A percentile compares a stretch with the other conserved stretches of the same genome.
Conservation (phyloP, 148 eudicot genomes). For the Polygonum maritimum region DNA sequence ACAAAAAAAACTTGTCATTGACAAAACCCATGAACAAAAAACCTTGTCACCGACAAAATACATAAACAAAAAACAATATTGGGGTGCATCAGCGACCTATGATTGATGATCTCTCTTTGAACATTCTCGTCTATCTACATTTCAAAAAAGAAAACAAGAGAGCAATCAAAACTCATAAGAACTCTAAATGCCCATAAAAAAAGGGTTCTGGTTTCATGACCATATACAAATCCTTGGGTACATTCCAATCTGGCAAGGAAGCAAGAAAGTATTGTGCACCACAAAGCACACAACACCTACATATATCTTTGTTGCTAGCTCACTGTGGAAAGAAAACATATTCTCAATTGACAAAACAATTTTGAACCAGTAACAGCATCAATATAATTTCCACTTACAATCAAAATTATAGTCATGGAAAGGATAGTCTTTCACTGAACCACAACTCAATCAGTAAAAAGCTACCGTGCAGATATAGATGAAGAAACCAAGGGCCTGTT, state of each 20-base stretch:
- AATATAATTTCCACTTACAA: not conserved
- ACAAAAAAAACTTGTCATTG: too few relatives aligned
- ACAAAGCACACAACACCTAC: not conserved
- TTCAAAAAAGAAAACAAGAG: not conserved
- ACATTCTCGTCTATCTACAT: conserved; percentile 43
- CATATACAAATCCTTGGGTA: not conserved
- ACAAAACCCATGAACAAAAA: too few relatives aligned
- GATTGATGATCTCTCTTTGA: conserved; percentile 43
- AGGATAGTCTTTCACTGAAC: not conserved
- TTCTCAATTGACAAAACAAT: not conserved
- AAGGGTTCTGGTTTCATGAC: not conserved
- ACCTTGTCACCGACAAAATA: too few relatives aligned
- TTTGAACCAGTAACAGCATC: not conserved
- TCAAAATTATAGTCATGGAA: not conserved
- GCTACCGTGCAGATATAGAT: not conserved
- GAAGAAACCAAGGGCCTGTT: too few relatives aligned
- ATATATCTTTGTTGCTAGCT: not conserved
- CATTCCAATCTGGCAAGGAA: not conserved
- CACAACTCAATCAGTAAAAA: not conserved
- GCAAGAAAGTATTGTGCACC: not conserved
- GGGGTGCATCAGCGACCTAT: conserved; percentile 37
- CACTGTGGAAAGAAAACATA: not conserved
- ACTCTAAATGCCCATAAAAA: not conserved
- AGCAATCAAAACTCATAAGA: not conserved
- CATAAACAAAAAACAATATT: too few relatives aligned